phyloP scores from a whole-genome alignment of 176 grass and related monocot species.

The Cocos nucifera region DNA sequence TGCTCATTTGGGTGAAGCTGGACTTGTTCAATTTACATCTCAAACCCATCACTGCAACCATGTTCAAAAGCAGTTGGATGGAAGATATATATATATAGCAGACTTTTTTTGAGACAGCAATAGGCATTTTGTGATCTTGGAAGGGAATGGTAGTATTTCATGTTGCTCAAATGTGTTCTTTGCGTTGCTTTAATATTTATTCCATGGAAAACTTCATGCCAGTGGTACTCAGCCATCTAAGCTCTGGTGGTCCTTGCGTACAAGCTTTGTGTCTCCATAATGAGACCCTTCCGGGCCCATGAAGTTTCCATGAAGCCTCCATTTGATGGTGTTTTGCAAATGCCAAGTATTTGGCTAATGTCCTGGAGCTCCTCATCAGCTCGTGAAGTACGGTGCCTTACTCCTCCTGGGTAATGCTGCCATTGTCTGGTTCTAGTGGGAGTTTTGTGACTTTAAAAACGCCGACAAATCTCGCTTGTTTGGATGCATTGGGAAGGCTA shows the following conservation, averaged over 20 bases:
- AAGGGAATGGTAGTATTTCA: slow-evolving; percentile 10
- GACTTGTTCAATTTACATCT: neutral
- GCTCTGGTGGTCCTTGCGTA: neutral
- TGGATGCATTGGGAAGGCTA: no score
- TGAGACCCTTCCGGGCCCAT: neutral
- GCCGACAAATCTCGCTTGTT: no score
- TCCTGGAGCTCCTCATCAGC: no score
- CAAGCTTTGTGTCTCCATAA: neutral
- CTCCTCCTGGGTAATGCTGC: no score
- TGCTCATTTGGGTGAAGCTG: neutral
- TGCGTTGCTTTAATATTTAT: neutral
- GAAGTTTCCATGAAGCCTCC: slow-evolving; percentile 6
- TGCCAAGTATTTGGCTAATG: neutral
- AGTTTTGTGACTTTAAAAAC: no score
- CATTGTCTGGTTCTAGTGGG: no score
- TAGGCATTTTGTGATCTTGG: neutral
- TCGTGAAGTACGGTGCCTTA: no score
- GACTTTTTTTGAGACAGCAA: no score
- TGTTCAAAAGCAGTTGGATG: neutral
- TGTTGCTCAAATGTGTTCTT: slow-evolving; percentile 1
- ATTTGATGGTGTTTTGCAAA: neutral
- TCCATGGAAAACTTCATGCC: neutral
- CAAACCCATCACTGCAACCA: neutral
- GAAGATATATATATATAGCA: no score
- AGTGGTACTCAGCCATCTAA: no score